Evolutionary conservation across 345 rosid genomes (phyloP).

Genomic region (Angophora floribunda): DNA sequence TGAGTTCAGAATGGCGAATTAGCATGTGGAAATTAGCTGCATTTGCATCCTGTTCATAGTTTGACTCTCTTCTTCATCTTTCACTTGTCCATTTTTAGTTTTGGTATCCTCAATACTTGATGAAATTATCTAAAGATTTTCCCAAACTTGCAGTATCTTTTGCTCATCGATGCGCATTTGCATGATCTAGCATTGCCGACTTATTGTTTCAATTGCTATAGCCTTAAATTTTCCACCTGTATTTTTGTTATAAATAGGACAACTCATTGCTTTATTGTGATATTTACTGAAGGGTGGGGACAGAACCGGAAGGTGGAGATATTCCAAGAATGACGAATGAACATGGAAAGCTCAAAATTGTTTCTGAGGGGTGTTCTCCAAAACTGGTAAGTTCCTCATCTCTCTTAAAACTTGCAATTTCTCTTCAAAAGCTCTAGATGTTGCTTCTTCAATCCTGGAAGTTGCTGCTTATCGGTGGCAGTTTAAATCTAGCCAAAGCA

Average conservation of each 20-base stretch:
- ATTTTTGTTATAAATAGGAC: not conserved
- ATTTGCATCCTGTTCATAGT: not conserved
- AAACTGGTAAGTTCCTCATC: conserved; percentile 36
- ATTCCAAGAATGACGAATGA: conserved; percentile 22
- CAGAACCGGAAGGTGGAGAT: conserved; percentile 58
- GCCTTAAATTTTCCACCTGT: not conserved
- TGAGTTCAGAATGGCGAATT: not conserved
- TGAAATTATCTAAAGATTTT: not conserved
- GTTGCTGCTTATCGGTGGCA: not conserved
- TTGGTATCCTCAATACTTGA: not conserved
- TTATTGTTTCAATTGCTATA: not conserved
- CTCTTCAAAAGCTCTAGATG: not conserved
- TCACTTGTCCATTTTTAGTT: not conserved
- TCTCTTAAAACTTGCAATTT: not conserved
- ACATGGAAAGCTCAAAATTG: conserved; percentile 44
- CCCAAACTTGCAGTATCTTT: not conserved
- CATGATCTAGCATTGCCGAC: not conserved
- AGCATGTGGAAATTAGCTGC: not conserved
- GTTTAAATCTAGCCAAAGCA: not conserved
- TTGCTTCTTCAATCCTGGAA: not conserved
- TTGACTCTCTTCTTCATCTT: not conserved
- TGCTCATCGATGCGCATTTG: not conserved
- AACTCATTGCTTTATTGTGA: not conserved
- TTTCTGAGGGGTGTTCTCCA: conserved; percentile 66
- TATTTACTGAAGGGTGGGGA: conserved; percentile 58